A percentile compares a stretch with the other conserved stretches of the same genome.
These are phyloP conservation scores for Filobasidium wieringae DNA, from an alignment of 768 basidiomycete genomes.

Conservation along the genomic window DNA sequence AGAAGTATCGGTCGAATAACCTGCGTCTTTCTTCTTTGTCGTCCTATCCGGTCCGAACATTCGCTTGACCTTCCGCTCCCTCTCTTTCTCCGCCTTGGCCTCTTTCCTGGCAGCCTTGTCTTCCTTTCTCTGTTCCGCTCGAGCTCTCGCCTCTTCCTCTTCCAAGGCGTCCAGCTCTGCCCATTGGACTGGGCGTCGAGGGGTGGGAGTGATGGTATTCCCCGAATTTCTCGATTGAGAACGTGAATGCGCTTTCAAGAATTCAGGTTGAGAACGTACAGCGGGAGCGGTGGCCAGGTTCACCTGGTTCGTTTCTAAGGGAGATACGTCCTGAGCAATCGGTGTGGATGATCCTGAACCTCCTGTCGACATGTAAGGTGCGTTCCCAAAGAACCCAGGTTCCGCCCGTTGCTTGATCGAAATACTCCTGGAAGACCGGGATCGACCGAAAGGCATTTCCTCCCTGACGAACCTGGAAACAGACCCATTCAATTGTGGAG, in stretches of 20 bases:
- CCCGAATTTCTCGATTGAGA: neutral
- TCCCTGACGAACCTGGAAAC: no score
- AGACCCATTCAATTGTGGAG: no score
- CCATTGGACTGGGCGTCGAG: neutral
- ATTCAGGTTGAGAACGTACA: neutral
- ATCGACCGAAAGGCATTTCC: neutral
- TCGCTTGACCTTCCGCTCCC: neutral
- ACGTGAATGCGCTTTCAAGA: no score
- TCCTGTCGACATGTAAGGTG: no score
- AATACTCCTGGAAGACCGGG: no score
- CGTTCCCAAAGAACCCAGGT: no score
- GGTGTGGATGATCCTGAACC: no score
- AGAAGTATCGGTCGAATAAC: neutral
- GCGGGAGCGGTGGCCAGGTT: no score
- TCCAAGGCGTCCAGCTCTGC: neutral
- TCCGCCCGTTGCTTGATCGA: no score
- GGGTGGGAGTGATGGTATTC: neutral
- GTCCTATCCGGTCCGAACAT: neutral
- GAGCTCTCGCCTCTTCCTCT: neutral
- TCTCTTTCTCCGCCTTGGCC: neutral
- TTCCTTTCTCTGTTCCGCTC: neutral
- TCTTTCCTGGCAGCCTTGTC: conserved; percentile 4
- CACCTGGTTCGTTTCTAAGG: no score
- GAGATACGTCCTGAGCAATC: no score
- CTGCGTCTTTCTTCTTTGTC: no score